Base-by-base conservation (phyloP, 2,329 filamentous ascomycete species). In the Colletotrichum coccodes region DNA sequence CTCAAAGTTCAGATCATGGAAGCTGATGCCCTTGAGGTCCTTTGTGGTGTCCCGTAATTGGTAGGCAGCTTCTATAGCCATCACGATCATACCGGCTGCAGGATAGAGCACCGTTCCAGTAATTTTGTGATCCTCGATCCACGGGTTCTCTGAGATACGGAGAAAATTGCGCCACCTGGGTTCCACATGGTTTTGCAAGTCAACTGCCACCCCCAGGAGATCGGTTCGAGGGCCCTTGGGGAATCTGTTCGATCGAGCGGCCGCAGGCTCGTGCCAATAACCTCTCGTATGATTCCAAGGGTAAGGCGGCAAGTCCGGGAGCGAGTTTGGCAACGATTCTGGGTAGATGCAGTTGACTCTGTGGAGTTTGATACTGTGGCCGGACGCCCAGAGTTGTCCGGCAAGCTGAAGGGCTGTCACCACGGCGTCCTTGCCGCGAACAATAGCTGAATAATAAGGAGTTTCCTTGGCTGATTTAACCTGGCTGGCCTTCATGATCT, bases 91-190 rank as follows among this genome's bases (percentile, higher is more conserved):
- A 34, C 79, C 81, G 9, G 77, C 75, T 8, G 76, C 79, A 60
- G 82, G 78, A 58, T 79, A 80, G 70, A 83, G 80, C 61, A 79
- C 78, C 28, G 82, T 76, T 65, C 77, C 82, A 58, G 83, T 79
- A 72, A 85, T 82, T 18, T 74, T 73, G 73, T 86, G 85, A 69
- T 86, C 83, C 63, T 82, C 74, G 16, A 83, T 79, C 67, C 86
- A 86, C 8, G 85, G 79, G 16, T 81, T 66, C 38, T 83, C 77
- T 6, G 76, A 73, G 1, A 80, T 65, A 0, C 71, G 70, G 11
- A 72, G 16, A 14, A 40, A 57, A 28, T 71, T 70, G 2, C 64
- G 60, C 70, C 70, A 72, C 3, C 36, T 38, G 0, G 66, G 65
- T 7, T 66, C 60, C 26, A 44, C 44, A 12, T 47, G 47, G 14